Conservation (phyloP, 768 basidiomycete species). For the Dentipellis fragilis region DNA sequence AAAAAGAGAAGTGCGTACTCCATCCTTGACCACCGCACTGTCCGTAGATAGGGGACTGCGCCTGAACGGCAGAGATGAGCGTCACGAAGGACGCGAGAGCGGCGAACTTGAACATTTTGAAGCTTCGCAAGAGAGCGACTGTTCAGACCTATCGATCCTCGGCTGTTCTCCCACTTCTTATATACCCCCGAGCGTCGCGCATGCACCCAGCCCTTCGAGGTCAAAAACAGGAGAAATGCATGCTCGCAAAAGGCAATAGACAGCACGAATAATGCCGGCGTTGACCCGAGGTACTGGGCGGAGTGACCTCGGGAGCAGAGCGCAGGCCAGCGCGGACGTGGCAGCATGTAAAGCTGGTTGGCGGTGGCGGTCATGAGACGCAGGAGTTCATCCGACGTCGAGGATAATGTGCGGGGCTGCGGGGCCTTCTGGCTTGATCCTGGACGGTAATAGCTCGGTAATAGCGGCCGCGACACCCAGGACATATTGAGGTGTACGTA, state of each 20-base stretch:
- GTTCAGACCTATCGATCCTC: not conserved
- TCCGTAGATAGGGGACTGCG: conserved; percentile 32
- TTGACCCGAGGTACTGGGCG: conserved; percentile 1
- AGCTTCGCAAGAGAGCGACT: not conserved
- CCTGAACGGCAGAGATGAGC: conserved; percentile 34
- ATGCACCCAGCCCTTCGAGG: not conserved
- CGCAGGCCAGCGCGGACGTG: not conserved
- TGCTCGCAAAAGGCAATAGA: not conserved
- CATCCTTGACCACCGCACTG: conserved; percentile 47
- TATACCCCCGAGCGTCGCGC: not conserved
- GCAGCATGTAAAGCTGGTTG: not conserved
- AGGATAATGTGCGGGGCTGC: not conserved
- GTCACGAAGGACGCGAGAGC: conserved; percentile 33
- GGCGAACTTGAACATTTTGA: conserved; percentile 27
- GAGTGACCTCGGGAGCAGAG: conserved; percentile 1
- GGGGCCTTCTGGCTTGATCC: not conserved
- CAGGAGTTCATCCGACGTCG: conserved; percentile 1
- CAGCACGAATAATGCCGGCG: conserved; percentile 3
- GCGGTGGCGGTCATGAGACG: conserved; percentile 2
- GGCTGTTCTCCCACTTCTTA: not conserved
- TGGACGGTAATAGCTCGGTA: not conserved
- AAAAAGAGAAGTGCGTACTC: conserved; percentile 27
- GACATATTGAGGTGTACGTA: not conserved
- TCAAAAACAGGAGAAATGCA: not conserved
- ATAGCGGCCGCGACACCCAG: not conserved